A percentile compares a stretch with the other conserved stretches of the same genome.
phyloP scores from a whole-genome alignment of 805 yeast genomes.

The Teunomyces tritomae region DNA sequence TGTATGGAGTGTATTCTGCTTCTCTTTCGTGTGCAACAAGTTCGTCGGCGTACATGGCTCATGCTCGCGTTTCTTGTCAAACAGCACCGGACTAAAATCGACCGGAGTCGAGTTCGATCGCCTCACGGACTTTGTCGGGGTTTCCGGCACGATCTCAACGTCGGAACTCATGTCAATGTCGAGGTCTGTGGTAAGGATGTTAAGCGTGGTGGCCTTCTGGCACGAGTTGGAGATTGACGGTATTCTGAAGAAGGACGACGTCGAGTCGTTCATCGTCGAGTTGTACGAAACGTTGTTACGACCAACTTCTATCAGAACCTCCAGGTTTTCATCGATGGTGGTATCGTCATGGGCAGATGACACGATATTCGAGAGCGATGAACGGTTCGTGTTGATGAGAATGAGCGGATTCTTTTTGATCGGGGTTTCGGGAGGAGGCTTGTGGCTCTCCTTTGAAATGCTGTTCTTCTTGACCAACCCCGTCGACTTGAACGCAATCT shows the following conservation, averaged over 20 bases:
- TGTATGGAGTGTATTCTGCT: slow-evolving; percentile 8
- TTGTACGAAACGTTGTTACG: slow-evolving; percentile 25
- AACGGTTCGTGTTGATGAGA: slow-evolving; percentile 24
- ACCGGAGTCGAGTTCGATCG: slow-evolving; percentile 28
- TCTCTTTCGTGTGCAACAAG: slow-evolving; percentile 8
- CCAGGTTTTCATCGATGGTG: slow-evolving; percentile 16
- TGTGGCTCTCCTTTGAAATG: slow-evolving; percentile 18
- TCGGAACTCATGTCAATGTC: slow-evolving; percentile 18
- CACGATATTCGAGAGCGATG: slow-evolving; percentile 17
- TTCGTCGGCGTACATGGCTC: slow-evolving; percentile 16
- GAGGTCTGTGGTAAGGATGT: slow-evolving; percentile 13
- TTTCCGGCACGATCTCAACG: slow-evolving; percentile 30
- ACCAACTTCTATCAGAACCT: slow-evolving; percentile 40
- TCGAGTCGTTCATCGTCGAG: slow-evolving; percentile 28
- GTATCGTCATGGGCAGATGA: slow-evolving; percentile 19
- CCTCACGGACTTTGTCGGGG: slow-evolving; percentile 37
- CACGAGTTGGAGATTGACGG: slow-evolving; percentile 15
- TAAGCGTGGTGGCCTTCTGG: slow-evolving; percentile 9
- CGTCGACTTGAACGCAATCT: slow-evolving; percentile 75
- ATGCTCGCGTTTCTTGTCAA: slow-evolving; percentile 13
- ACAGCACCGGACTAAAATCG: slow-evolving; percentile 22
- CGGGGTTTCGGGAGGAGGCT: slow-evolving; percentile 45
- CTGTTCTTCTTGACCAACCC: slow-evolving; percentile 61
- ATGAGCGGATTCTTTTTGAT: slow-evolving; percentile 41
- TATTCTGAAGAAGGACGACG: slow-evolving; percentile 31